Evolutionary conservation across 257 asterid species (phyloP).

Genomic region (Anisodus acutangulus): DNA sequence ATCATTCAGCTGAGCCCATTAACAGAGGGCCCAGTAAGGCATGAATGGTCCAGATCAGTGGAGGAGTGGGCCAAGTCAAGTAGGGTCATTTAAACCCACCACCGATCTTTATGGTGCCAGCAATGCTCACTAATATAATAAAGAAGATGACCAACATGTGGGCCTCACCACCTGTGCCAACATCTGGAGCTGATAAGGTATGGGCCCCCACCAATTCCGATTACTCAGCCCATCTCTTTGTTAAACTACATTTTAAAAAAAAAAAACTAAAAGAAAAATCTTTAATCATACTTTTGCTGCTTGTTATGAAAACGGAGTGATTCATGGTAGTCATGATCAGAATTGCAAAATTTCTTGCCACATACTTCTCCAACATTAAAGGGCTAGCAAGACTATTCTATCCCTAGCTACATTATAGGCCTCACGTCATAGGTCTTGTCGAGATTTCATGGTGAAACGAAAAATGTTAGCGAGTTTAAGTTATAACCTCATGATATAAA

Average conservation of each 20-base stretch:
- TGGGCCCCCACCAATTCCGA: constrained; percentile 69
- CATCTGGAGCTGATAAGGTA: constrained; percentile 78
- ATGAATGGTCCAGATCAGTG: constrained; percentile 54
- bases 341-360: constrained; percentile 25
- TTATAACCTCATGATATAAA: not conserved
- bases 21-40: constrained; percentile 51
- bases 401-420: constrained; percentile 15
- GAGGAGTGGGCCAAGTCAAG: constrained; percentile 41
- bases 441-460: not conserved
- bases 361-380: constrained; percentile 30
- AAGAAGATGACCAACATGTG: constrained; percentile 57
- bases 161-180: constrained; percentile 78
- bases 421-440: not conserved
- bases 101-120: constrained; percentile 82
- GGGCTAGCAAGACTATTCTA: constrained; percentile 1
- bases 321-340: constrained; percentile 25
- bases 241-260: not conserved
- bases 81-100: constrained; percentile 73
- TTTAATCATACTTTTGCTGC: not conserved
- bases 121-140: constrained; percentile 34
- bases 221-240: constrained; percentile 57
- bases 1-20: constrained; percentile 60
- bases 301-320: constrained; percentile 12
- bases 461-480: not conserved
- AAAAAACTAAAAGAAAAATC: not conserved